These are phyloP conservation scores for Phytophthora capsici DNA, from an alignment of 352 stramenopile genomes.

Conservation along the genomic window DNA sequence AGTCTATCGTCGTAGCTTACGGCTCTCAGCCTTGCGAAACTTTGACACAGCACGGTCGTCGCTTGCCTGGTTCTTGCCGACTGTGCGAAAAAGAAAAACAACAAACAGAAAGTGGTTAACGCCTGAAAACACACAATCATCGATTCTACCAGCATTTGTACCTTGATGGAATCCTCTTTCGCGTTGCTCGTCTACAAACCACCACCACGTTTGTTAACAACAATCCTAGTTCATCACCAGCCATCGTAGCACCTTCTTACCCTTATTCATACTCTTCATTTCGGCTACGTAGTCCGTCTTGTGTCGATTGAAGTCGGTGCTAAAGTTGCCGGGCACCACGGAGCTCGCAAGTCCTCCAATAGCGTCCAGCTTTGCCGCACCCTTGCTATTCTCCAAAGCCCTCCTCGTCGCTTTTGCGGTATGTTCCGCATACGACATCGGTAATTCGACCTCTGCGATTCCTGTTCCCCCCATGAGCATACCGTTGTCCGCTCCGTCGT, in stretches of 20 bases:
- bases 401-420: constrained; percentile 56
- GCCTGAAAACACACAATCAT: background rate
- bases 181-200: constrained; percentile 65
- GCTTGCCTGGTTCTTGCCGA: constrained; percentile 66
- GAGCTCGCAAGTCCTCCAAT: constrained; percentile 52
- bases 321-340: constrained; percentile 75
- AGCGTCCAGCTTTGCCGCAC: constrained; percentile 18
- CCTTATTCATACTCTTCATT: constrained; percentile 72
- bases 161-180: constrained; percentile 68
- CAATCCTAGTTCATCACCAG: background rate
- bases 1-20: constrained; percentile 44
- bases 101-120: constrained; percentile 5
- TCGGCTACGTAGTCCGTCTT: constrained; percentile 66
- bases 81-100: constrained; percentile 25
- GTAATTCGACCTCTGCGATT: constrained; percentile 84
- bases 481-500: constrained; percentile 56
- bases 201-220: constrained; percentile 16
- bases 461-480: constrained; percentile 82
- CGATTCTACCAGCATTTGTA: constrained; percentile 6
- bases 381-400: constrained; percentile 44
- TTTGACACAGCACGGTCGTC: constrained; percentile 68
- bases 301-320: constrained; percentile 81
- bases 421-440: constrained; percentile 54
- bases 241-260: constrained; percentile 24
- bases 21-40: constrained; percentile 81